These are phyloP conservation scores for Sarocladium strictum DNA, from an alignment of 2,329 filamentous ascomycete species.

Conservation along the genomic window DNA sequence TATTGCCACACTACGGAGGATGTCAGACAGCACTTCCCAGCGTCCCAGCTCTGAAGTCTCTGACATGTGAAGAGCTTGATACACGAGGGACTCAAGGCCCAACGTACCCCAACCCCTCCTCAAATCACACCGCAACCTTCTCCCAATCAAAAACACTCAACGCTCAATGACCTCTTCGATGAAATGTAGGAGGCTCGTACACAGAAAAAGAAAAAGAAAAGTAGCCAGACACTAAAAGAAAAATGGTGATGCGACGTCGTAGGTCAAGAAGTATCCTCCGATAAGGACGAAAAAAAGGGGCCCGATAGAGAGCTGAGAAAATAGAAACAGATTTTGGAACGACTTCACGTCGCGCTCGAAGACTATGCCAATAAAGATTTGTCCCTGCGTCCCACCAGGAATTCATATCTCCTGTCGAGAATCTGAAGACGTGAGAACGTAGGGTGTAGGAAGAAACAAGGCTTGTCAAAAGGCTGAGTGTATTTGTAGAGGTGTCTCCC, in stretches of 20 bases:
- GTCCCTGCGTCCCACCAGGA: neutral
- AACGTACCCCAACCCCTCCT: neutral
- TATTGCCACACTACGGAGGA: neutral
- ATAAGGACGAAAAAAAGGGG: neutral
- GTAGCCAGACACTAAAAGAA: neutral
- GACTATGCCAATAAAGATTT: conserved; percentile 1
- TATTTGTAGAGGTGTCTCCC: neutral
- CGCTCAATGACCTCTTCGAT: neutral
- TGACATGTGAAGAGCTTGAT: neutral
- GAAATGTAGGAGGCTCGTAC: neutral
- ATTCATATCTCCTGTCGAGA: neutral
- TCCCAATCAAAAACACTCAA: neutral
- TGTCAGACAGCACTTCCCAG: neutral
- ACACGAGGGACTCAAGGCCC: neutral
- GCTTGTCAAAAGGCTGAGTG: conserved; percentile 1
- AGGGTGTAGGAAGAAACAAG: neutral
- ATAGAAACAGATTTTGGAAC: neutral
- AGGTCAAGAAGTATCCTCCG: neutral
- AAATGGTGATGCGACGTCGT: neutral
- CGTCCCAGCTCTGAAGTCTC: no score
- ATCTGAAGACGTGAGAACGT: neutral
- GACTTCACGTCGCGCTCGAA: neutral
- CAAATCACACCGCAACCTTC: neutral
- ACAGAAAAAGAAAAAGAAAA: neutral
- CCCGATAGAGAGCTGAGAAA: neutral